A percentile compares a stretch with the other conserved stretches of the same genome.
Conservation (phyloP, 768 basidiomycete species). For the Butyriboletus loyo region DNA sequence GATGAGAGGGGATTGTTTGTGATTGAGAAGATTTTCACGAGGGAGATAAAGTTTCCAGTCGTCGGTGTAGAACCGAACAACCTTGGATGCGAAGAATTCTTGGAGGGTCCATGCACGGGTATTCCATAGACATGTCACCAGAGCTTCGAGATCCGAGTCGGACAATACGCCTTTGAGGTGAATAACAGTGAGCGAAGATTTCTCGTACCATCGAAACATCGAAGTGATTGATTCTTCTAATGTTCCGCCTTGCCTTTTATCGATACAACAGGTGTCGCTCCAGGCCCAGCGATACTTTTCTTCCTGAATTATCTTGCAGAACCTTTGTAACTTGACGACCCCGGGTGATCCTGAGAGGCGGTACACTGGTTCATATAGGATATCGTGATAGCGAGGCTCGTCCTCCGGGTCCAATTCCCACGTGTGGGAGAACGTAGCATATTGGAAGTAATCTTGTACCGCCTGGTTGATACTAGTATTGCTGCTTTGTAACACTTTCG, state of each 20-base stretch:
- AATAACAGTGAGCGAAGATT: constrained; percentile 23
- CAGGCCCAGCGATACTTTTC: constrained; percentile 21
- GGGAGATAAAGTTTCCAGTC: constrained; percentile 26
- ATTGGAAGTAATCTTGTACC: constrained; percentile 13
- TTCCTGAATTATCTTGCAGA: constrained; percentile 13
- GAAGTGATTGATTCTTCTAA: constrained; percentile 24
- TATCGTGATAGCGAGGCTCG: constrained; percentile 15
- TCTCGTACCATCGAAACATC: constrained; percentile 28
- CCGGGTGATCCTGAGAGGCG: constrained; percentile 1
- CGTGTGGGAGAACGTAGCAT: constrained; percentile 23
- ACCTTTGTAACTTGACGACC: constrained; percentile 14
- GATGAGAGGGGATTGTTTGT: constrained; percentile 16
- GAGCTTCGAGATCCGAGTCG: constrained; percentile 2
- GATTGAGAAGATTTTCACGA: constrained; percentile 4
- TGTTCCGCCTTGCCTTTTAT: constrained; percentile 12
- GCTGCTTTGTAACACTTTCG: background rate
- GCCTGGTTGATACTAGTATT: background rate
- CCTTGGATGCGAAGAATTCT: constrained; percentile 23
- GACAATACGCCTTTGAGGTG: constrained; percentile 17
- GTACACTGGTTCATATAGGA: constrained; percentile 12
- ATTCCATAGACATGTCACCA: constrained; percentile 21
- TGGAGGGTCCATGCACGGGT: constrained; percentile 25
- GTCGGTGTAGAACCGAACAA: constrained; percentile 20
- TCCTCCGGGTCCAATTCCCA: constrained; percentile 20
- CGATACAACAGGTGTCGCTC: constrained; percentile 26